A percentile compares a stretch with the other conserved stretches of the same genome.
phyloP scores from a whole-genome alignment of 179 eudicot genomes.

The Silene noctiflora region DNA sequence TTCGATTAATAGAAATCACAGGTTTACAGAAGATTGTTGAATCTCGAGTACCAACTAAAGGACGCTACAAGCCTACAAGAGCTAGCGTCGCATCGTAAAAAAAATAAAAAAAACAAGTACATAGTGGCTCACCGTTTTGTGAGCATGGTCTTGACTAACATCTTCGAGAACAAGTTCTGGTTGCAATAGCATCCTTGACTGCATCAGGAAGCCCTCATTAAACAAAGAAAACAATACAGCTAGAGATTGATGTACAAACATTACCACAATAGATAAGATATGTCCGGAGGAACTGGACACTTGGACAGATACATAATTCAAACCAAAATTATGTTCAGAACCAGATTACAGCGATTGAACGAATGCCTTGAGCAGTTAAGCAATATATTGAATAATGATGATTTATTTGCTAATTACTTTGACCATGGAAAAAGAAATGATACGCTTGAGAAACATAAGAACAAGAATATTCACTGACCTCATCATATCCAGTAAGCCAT shows the following conservation, averaged over 20 bases:
- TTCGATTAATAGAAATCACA: background rate
- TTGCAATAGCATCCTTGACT: conserved; percentile 98
- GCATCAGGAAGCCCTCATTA: conserved; percentile 31
- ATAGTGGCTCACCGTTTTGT: conserved; percentile 69
- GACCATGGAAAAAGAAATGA: conserved; percentile 5
- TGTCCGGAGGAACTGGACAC: background rate
- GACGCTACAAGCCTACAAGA: background rate
- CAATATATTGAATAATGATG: too few species aligned
- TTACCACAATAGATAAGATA: background rate
- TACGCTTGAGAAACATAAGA: background rate
- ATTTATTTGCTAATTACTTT: background rate
- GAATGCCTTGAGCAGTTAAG: background rate
- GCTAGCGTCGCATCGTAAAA: background rate
- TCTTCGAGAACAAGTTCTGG: conserved; percentile 97
- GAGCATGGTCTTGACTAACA: conserved; percentile 99
- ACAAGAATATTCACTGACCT: conserved; percentile 51
- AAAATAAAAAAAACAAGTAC: background rate
- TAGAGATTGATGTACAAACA: background rate
- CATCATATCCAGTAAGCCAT: conserved; percentile 99
- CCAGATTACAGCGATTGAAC: background rate
- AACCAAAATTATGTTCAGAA: background rate
- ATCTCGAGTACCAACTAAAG: background rate
- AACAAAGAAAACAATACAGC: conserved; percentile 10
- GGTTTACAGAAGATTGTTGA: background rate
- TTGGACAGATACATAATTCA: conserved; percentile 2